These are phyloP conservation scores for Syzygium malaccense DNA, from an alignment of 441 rosid genomes.

Conservation along the genomic window DNA sequence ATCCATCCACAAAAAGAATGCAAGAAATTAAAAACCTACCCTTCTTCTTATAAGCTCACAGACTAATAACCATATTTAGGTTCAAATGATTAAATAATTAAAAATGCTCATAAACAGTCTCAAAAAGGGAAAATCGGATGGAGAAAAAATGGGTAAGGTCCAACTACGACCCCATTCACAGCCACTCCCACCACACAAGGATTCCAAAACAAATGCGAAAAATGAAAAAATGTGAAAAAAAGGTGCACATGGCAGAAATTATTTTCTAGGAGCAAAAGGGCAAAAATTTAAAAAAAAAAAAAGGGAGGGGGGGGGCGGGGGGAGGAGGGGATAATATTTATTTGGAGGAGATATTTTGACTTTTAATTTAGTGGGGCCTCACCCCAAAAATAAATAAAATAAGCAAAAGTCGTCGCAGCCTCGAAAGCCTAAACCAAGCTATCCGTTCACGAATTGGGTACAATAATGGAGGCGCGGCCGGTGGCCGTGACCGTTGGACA, in stretches of 20 bases:
- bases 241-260: background rate
- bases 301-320: no score
- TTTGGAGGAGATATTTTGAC: background rate
- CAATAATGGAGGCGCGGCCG: background rate
- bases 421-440: background rate
- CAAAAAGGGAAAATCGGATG: background rate
- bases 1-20: background rate
- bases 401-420: background rate
- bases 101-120: background rate
- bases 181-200: background rate
- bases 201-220: background rate
- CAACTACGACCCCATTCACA: background rate
- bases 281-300: background rate
- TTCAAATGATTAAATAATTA: background rate
- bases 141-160: background rate
- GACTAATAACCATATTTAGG: background rate
- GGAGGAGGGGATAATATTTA: background rate
- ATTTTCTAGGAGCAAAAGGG: background rate
- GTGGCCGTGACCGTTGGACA: conserved; percentile 20
- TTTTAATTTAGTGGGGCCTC: background rate
- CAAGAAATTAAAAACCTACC: background rate
- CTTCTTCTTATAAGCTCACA: background rate
- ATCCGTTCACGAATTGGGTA: background rate
- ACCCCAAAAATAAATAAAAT: background rate
- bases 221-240: background rate